Percentiles rank a stretch among this genome's conserved stretches.
Evolutionary conservation across 2,329 filamentous ascomycete species (phyloP).

Genomic region (Fusarium brevicatenulatum): DNA sequence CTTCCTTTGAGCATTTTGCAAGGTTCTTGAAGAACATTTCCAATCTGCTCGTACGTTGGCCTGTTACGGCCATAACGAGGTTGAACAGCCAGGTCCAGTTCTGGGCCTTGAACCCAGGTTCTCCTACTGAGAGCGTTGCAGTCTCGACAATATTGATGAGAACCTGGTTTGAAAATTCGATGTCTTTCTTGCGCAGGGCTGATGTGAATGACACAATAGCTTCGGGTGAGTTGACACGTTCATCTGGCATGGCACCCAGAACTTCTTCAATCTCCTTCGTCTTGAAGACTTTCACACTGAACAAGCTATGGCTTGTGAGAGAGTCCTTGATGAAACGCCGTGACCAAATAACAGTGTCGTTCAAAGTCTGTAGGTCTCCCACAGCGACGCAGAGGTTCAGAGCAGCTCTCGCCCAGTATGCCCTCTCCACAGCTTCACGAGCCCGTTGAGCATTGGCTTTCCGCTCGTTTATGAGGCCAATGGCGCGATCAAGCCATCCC

Average conservation of each 20-base stretch:
- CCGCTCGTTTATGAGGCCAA: constrained; percentile 32
- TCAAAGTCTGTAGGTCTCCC: constrained; percentile 37
- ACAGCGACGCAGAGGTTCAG: constrained; percentile 43
- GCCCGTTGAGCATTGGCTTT: constrained; percentile 37
- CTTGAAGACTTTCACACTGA: neutral
- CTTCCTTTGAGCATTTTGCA: neutral
- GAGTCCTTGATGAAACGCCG: constrained; percentile 46
- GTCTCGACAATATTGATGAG: constrained; percentile 33
- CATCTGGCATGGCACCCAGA: constrained; percentile 26
- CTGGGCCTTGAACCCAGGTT: constrained; percentile 21
- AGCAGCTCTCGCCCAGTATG: constrained; percentile 43
- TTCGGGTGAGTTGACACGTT: neutral
- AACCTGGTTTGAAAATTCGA: constrained; percentile 24
- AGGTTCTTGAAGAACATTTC: constrained; percentile 5
- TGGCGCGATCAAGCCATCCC: constrained; percentile 28
- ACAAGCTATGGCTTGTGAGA: constrained; percentile 23
- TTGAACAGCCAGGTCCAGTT: constrained; percentile 14
- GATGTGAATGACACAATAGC: constrained; percentile 2
- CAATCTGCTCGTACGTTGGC: constrained; percentile 9
- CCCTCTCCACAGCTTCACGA: constrained; percentile 34
- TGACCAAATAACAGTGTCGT: constrained; percentile 43
- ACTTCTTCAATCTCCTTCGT: constrained; percentile 36
- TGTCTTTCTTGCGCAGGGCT: neutral
- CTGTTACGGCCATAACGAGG: constrained; percentile 1
- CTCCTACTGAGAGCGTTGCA: constrained; percentile 4